phyloP scores from a whole-genome alignment of 1,284 basidiomycete species.

The Microstroma glucosiphilum region DNA sequence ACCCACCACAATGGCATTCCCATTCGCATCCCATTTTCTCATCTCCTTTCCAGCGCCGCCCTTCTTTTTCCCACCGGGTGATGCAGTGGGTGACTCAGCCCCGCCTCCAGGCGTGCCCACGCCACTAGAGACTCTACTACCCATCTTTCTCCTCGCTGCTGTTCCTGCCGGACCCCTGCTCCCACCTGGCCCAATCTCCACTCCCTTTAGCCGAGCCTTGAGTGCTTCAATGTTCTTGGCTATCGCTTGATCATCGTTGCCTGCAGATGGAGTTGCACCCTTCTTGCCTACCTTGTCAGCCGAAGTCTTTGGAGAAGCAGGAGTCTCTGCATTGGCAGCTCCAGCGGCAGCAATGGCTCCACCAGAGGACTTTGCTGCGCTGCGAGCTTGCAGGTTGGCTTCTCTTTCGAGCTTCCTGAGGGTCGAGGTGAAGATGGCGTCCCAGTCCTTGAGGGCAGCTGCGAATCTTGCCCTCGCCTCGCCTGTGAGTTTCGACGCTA shows the following conservation, averaged over 20 bases:
- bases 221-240: slow-evolving; percentile 84
- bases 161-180: slow-evolving; percentile 34
- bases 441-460: slow-evolving; percentile 72
- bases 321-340: neutral
- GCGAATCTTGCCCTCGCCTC: slow-evolving; percentile 58
- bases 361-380: slow-evolving; percentile 9
- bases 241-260: slow-evolving; percentile 79
- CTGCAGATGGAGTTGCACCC: slow-evolving; percentile 23
- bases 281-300: slow-evolving; percentile 17
- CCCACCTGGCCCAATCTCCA: slow-evolving; percentile 56
- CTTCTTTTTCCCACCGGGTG: slow-evolving; percentile 45
- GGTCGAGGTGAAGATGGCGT: slow-evolving; percentile 69
- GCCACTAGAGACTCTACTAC: slow-evolving; percentile 55
- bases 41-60: slow-evolving; percentile 68
- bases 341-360: slow-evolving; percentile 8
- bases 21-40: slow-evolving; percentile 80
- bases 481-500: neutral
- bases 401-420: slow-evolving; percentile 69
- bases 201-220: slow-evolving; percentile 64
- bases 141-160: slow-evolving; percentile 53
- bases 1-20: slow-evolving; percentile 59
- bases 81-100: slow-evolving; percentile 16
- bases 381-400: slow-evolving; percentile 55
- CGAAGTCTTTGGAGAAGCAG: slow-evolving; percentile 7
- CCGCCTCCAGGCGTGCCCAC: slow-evolving; percentile 30